phyloP scores from a whole-genome alignment of 2,329 filamentous ascomycete species.

The Phoma herbarum region DNA sequence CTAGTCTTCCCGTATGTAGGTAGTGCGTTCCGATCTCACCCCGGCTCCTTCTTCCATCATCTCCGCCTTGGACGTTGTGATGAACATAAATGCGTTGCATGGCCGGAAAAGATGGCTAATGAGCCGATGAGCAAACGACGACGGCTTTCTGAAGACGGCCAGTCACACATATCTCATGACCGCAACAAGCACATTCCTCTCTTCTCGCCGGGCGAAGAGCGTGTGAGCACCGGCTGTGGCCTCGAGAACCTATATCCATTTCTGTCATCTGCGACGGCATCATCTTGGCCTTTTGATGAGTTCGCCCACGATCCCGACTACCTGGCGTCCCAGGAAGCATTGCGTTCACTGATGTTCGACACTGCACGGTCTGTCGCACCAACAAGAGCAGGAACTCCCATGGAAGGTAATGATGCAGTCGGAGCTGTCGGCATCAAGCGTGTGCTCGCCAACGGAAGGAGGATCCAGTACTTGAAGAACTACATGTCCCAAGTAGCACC shows the following conservation, averaged over 20 bases:
- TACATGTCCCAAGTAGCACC: conserved; percentile 43
- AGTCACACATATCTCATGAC: background rate
- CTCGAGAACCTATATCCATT: conserved; percentile 35
- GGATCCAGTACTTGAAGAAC: conserved; percentile 42
- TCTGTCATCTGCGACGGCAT: conserved; percentile 32
- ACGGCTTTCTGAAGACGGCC: background rate
- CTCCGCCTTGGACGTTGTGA: background rate
- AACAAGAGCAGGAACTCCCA: background rate
- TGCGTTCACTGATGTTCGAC: background rate
- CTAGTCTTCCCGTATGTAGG: background rate
- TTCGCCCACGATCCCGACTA: conserved; percentile 42
- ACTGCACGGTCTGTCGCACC: background rate
- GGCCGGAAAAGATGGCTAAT: background rate
- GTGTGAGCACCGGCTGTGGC: background rate
- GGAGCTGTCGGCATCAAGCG: background rate
- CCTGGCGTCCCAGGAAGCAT: conserved; percentile 38
- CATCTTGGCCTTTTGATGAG: conserved; percentile 39
- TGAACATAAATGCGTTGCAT: background rate
- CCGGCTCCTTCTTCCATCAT: background rate
- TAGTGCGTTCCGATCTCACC: background rate
- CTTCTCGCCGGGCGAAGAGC: conserved; percentile 2
- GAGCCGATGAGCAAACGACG: conserved; percentile 10
- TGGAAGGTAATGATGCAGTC: background rate
- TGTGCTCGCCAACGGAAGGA: conserved; percentile 27
- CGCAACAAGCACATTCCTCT: background rate